A percentile compares a stretch with the other conserved stretches of the same genome.
Evolutionary conservation across 164 flowering plant genomes (phyloP).

Genomic region (grape (Vitis vinifera)): DNA sequence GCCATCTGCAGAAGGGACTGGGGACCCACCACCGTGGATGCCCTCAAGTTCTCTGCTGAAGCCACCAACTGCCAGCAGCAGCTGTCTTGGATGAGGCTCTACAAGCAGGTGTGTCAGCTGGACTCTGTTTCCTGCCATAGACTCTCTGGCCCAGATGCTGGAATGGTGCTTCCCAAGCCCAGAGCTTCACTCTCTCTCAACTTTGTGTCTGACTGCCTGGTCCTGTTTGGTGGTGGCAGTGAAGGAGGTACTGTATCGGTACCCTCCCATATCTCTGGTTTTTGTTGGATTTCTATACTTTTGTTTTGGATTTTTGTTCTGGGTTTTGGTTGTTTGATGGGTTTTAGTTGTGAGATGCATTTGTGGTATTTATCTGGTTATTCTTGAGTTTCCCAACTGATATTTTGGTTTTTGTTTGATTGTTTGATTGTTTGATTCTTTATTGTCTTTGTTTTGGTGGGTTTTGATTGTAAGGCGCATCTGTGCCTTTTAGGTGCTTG

Average conservation of each 20-base stretch:
- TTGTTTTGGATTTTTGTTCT: neutral
- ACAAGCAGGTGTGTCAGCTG: constrained; percentile 48
- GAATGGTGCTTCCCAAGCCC: constrained; percentile 38
- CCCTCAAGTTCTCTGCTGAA: constrained; percentile 33
- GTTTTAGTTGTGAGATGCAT: too few relatives aligned
- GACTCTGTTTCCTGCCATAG: constrained; percentile 54
- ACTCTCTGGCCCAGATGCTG: constrained; percentile 31
- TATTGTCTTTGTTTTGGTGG: neutral
- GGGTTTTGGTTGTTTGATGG: neutral
- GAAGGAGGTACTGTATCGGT: constrained; percentile 68
- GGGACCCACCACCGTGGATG: constrained; percentile 58
- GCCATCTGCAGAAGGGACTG: constrained; percentile 71
- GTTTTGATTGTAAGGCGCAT: neutral
- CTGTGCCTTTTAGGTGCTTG: neutral
- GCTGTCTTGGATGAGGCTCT: constrained; percentile 65
- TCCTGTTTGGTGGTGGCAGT: constrained; percentile 92
- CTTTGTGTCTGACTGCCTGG: constrained; percentile 70
- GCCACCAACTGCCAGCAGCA: constrained; percentile 1
- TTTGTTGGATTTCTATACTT: neutral
- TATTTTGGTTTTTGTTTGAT: neutral
- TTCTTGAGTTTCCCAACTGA: neutral
- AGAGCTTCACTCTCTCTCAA: constrained; percentile 94
- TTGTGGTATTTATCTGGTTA: too few relatives aligned
- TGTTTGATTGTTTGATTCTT: neutral
- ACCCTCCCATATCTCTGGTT: neutral